Evolutionary conservation across 2,329 filamentous ascomycete genomes (phyloP), one percentile per base, ranked within the genome.

Genomic region (Pleoardoris graminearum): DNA sequence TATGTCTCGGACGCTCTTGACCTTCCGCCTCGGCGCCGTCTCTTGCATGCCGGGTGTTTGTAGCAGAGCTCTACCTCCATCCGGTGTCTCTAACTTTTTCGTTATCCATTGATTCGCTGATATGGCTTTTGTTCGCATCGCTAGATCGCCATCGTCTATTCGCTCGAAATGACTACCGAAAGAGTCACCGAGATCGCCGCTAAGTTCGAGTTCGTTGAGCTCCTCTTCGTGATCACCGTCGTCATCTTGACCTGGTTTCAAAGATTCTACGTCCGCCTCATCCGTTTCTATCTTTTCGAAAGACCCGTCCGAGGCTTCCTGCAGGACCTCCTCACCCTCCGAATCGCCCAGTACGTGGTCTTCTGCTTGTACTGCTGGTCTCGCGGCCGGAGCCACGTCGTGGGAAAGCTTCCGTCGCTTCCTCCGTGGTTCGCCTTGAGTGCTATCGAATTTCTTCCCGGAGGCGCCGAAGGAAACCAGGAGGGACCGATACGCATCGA

Each of bases 111-210:
- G 73, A 38, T 78, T 79, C 10, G 75, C 67, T 6, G 74, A 66
- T 25, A 79, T 75, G 17, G 76, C 72, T 53, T 80, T 74, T 30
- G 83, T 65, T 30, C 74, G 82, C 60, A 76, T 75, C 1, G 80
- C 75, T 7, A 91, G 75, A 36, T 81, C 73, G 5, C 80, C 78
- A 43, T 88, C 83, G 39, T 92, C 82, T 0, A 86, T 84, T 36
- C 80, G 80, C 29, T 85, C 83, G 69, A 95, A 96, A 73, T 97
- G 93, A 7, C 78, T 75, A 58, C 94, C 88, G 66, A 95, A 97
- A 0, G 90, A 88, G 70, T 96, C 89, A 4, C 23, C 33, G 12
- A 32, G n/a, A 22, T 39, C 37, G n/a, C n/a, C n/a, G n/a, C n/a
- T 12, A 14, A 17, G 16, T 37, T 12, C 4, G 7, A 4, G 33